Evolutionary conservation across 768 basidiomycete species (phyloP), one percentile per base, ranked within the genome.

Genomic region (Hysterangium stoloniferum): DNA sequence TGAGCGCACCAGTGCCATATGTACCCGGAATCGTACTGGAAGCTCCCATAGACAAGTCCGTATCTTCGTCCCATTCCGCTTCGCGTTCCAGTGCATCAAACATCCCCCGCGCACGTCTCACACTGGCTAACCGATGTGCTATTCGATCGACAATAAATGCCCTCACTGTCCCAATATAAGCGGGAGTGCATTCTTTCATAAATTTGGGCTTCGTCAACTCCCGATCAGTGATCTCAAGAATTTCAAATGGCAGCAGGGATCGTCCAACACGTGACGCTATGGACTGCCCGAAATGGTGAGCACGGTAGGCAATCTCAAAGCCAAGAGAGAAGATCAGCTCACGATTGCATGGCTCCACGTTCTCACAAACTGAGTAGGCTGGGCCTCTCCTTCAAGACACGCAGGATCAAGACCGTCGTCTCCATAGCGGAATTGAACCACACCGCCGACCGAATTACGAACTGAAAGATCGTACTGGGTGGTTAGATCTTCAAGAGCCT

Each of bases 391-490:
- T 67, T 98, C 96, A 25, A 98, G 74, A 59, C 88, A 92, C 40
- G 92, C 94, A 1, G 96, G 96, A 64, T 99, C 96, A 29, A 99
- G 74, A 45, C 92, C 94, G 62, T 99, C 96, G 59, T 96, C 94
- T 28, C 96, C 96, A 58, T 96, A 99, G 27, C 76, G 75, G 70
- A 99, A 99, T 61, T 99, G 96, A 3, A 99, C 94, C 13, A 99
- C 80, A 40, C 92, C 94, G 3, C 96, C 96, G 0, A 79, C 79
- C 2, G 93, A 94, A 66, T 94, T 98, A 27, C 96, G 79, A 20
- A 99, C 95, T 7, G 92, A 92, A 20, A 92, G 68, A 66, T 99
- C 96, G 63, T 99, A 99, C 52, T 95, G 91, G 0, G 89, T 91
- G 2, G 90, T 92, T 32, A 99, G 71, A 69, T 99, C 96, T 63